Percentiles rank a stretch among this genome's conserved stretches.
Evolutionary conservation across 148 eudicot species (phyloP).

Genomic region (Nepenthes gracilis): DNA sequence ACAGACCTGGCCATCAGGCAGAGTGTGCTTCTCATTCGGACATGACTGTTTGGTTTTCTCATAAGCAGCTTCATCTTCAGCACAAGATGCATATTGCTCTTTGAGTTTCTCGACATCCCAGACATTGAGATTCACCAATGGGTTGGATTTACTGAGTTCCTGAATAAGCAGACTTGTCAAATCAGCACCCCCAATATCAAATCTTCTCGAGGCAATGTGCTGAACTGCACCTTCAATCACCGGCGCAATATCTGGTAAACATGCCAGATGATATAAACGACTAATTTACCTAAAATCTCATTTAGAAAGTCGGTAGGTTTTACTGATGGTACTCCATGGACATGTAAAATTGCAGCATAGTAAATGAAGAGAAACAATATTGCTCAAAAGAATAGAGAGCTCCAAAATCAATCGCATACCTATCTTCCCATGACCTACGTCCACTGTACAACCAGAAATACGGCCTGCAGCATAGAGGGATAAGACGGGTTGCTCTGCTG

Average conservation of each 20-base stretch:
- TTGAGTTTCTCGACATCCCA: slow-evolving; percentile 74
- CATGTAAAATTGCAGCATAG: background rate
- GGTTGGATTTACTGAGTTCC: slow-evolving; percentile 78
- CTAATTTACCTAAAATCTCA: background rate
- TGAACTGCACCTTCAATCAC: slow-evolving; percentile 99
- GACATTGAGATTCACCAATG: slow-evolving; percentile 43
- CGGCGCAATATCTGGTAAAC: slow-evolving; percentile 82
- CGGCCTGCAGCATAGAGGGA: slow-evolving; percentile 98
- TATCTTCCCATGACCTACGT: slow-evolving; percentile 96
- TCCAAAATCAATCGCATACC: slow-evolving; percentile 27
- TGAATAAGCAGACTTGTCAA: slow-evolving; percentile 68
- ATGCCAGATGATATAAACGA: background rate
- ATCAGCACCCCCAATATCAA: slow-evolving; percentile 83
- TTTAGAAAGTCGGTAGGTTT: background rate
- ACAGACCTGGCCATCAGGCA: slow-evolving; percentile 96
- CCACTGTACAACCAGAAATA: slow-evolving; percentile 96
- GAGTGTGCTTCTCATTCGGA: slow-evolving; percentile 70
- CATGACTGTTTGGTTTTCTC: slow-evolving; percentile 40
- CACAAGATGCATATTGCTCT: slow-evolving; percentile 76
- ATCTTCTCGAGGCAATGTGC: slow-evolving; percentile 90
- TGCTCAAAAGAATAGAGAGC: background rate
- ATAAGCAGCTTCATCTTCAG: slow-evolving; percentile 85
- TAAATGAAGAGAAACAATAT: background rate
- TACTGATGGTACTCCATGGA: background rate
- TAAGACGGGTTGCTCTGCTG: slow-evolving; percentile 89